Base-by-base conservation (phyloP, 192 early-diverging fungal genomes). In the Anaeromyces robustus region DNA sequence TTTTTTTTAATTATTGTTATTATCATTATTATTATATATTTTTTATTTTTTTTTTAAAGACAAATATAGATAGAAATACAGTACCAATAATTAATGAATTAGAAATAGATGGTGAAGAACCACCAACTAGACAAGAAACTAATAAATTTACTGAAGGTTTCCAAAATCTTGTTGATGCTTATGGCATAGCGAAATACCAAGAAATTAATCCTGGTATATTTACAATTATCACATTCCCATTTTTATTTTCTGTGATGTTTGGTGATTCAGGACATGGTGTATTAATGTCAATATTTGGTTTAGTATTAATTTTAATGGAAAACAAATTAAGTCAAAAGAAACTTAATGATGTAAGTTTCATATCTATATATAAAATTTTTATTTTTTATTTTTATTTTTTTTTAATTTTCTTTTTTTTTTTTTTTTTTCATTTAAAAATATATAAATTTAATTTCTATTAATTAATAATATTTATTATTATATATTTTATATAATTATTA, bases 161-260 rank as follows among this genome's bases (percentile, higher is more conserved):
- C 89, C 98, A 99, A 87, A 92, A 89, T 80, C 96, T 99, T 83
- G 93, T 99, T 29, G 95, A 98, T 84, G 94, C 98, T 0, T 99
- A 99, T 84, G 98, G 98, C 79, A 91, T 98, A 83, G 96, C 98
- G 52, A 91, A 90, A 83, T 98, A 98, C 84, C 92, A 93, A 80
- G 98, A 99, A 87, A 96, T 98, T 81, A 99, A 99, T 84, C 98
- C 98, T n/a, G 98, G 96, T 77, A 89, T 99, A 39, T 99, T 98
- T 80, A 97, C 98, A 0, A 83, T 94, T 17, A 97, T 97, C 68
- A 96, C 95, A 0, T 99, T 99, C 88, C 98, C 98, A 19, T 99
- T 99, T 84, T 85, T 99, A 79, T 99, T 99, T 87, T 96, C 98
- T 77, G 91, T 99, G 79, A 99, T 99, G 98, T 99, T 99, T 90